Evolutionary conservation across 495 filamentous ascomycete genomes (phyloP), one percentile per base, ranked within the genome.

Genomic region (Lentithecium fluviatile): DNA sequence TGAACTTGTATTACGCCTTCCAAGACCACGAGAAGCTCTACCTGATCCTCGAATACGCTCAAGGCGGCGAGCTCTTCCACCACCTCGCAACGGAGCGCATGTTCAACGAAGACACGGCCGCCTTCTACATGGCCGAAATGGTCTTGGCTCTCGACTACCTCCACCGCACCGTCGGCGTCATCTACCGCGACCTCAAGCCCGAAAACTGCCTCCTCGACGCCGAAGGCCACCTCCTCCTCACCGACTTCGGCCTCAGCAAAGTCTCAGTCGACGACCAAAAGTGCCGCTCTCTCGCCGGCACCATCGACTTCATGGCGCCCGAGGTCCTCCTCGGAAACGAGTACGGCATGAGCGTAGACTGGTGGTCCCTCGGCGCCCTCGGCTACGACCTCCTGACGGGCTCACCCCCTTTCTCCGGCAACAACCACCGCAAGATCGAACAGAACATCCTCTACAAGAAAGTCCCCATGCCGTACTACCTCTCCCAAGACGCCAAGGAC

Each of bases 61-160:
- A 96, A 72, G 94, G 94, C 40, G 94, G 94, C 34, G 94, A 98
- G 72, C 79, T 98, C 13, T 98, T 98, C 73, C 85, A 84, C 15
- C 91, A 97, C 65, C 82, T 98, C 11, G 88, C 83, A 37, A 86
- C 88, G 65, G 90, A 96, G 71, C 86, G 86, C 67, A 96, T 96
- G 88, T 96, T 98, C 66, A 76, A 86, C 11, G 91, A 97, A 74
- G 80, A 89, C 34, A 86, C 85, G 2, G 89, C 90, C 0, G 88
- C 91, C 12, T 98, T 97, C 73, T 98, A 98, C 82, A 94, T 97
- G 88, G 94, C 92, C 0, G 90, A 97, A 77, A 91, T 97, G 83
- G 86, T 95, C 3, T 85, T 98, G 3, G 95, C 95, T 0, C 80
- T 98, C 21, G 90, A 90, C 38, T 91, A 97, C 72, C 83, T 98